Base-by-base conservation (phyloP, 331 rosid species). In the Erythrophleum ivorense region DNA sequence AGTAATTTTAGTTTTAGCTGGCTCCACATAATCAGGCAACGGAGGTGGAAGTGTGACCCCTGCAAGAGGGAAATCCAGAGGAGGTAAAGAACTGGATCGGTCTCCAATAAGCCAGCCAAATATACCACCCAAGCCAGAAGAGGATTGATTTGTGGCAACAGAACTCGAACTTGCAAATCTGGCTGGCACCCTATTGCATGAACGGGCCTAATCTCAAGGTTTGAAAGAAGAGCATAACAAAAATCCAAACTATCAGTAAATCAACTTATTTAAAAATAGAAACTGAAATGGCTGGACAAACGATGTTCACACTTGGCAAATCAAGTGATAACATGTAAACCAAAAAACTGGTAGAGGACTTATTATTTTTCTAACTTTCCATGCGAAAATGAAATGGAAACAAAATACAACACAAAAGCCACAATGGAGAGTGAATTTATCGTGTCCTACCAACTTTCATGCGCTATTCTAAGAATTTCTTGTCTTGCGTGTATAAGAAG, bases 151-250 rank as follows among this genome's bases (percentile, higher is more conserved):
- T 2, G 87, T 62, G 54, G 86, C 83, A 88, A 90, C 92, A 2
- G 90, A 88, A 85, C 92, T 86, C 21, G 91, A 88, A 86, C 97
- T 93, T 40, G 99, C 91, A 83, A 88, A 92, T 79, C 99, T 87
- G 58, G 71, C 85, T 29, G 86, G 84, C 62, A 80, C 84, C 64
- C 84, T 85, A 77, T 78, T 83, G 85, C 66, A 78, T 11, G 89
- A 36, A 65, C 86, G 97, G 18, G 88, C 94, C 95, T 93, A 83
- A 79, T 38, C 72, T 53, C 91, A 86, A 31, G 67, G 40, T 77
- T 75, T n/a, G 58, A 78, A 19, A 72, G 50, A 73, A 62, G 18
- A 64, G 49, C 63, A 63, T 0, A 46, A 62, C 48, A 52, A 60
- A 49, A 84, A 63, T 49, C 7, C 75, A 70, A 74, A 77, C 57